Evolutionary conservation across 768 basidiomycete species (phyloP), one percentile per base, ranked within the genome.

Genomic region (Solioccasus polychromus): DNA sequence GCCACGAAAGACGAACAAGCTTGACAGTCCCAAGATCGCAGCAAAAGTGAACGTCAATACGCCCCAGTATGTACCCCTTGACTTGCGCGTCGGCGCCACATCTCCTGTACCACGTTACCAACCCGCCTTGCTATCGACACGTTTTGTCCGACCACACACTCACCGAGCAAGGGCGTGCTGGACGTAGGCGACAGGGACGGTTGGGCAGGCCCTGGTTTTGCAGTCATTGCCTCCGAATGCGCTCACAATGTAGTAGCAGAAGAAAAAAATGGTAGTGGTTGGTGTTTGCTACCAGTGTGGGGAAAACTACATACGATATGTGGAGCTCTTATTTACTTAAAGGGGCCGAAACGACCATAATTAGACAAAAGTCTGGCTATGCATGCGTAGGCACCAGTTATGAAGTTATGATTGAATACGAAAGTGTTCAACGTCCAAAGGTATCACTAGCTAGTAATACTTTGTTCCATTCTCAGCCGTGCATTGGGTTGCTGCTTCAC

Each of bases 401-500:
- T n/a, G n/a, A n/a, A n/a, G n/a, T n/a, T n/a, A n/a, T n/a, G n/a
- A n/a, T n/a, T n/a, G n/a, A n/a, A n/a, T n/a, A n/a, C n/a, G n/a
- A n/a, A n/a, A n/a, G n/a, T n/a, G n/a, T n/a, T n/a, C n/a, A n/a
- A n/a, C n/a, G n/a, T n/a, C n/a, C 18, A 26, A 42, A 26, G n/a
- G 18, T 19, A 25, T 12, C 19, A 1, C n/a, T 24, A 7, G 14
- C 41, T 50, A 57, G 35, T 50, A 47, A 32, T 62, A 64, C 6
- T 0, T 60, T 17, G 79, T 83, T 4, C 83, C 83, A 54, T 86
- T 77, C 68, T 80, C 59, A 45, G 71, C 73, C 29, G 69, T 81
- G 59, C 83, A 86, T 66, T 78, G 78, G 19, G 71, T 67, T 45
- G 58, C 59, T 22, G 69, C 71, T 26, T 53, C 37, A 35, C 64